These are phyloP conservation scores for Eucalyptus camaldulensis DNA, from an alignment of 345 rosid species.

Conservation along the genomic window DNA sequence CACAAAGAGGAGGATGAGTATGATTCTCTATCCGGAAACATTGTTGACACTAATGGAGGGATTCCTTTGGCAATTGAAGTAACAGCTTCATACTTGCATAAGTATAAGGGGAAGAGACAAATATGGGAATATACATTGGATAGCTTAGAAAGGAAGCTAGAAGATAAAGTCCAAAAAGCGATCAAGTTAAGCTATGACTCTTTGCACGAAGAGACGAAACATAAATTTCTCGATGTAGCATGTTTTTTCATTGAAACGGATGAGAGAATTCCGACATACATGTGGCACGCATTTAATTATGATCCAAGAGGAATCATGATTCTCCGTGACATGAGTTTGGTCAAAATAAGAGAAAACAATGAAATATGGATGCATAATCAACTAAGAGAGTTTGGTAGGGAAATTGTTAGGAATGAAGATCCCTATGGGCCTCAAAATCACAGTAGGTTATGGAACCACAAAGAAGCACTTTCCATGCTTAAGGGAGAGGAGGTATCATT, in stretches of 20 bases:
- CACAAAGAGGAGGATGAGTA: neutral
- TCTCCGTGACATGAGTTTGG: neutral
- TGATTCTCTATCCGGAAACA: fast-evolving
- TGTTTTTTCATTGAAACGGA: neutral
- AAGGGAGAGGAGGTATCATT: neutral
- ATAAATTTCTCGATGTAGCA: neutral
- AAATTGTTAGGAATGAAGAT: neutral
- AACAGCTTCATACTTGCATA: neutral
- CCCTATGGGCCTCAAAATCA: fast-evolving
- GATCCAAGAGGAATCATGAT: fast-evolving
- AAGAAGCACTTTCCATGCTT: neutral
- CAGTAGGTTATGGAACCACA: neutral
- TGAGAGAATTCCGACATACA: neutral
- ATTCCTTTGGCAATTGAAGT: neutral
- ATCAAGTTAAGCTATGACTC: neutral
- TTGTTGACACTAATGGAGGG: no score
- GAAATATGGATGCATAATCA: neutral
- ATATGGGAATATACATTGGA: no score
- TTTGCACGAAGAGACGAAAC: fast-evolving
- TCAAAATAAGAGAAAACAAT: neutral
- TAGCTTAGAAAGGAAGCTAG: no score
- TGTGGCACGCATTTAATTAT: neutral
- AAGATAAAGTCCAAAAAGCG: neutral
- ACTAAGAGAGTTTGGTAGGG: neutral
- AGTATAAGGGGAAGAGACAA: fast-evolving